Base-by-base conservation (phyloP, 2,329 filamentous ascomycete species). In the Aphanoascus verrucosus region DNA sequence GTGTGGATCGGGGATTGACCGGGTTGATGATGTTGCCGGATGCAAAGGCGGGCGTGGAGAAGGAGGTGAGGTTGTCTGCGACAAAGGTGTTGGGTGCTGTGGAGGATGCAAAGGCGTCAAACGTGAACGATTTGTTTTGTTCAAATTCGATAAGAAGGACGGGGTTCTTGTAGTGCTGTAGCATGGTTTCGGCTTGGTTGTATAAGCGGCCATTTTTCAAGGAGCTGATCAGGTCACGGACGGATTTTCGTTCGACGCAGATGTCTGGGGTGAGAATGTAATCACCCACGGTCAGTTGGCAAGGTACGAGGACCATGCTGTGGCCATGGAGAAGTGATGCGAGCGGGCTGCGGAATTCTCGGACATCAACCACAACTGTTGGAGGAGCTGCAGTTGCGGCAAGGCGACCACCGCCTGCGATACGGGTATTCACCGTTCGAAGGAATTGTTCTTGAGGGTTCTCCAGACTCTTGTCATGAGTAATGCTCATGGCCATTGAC, bases 101-200 rank as follows among this genome's bases (percentile, higher is more conserved):
- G 31, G 66, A 61, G 28, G 68, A 68, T 2, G 67, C 63, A 58
- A 72, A 72, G 0, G 86, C 85, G 67, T 91, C 93, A 14, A 98
- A 82, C 0, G 90, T 97, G 69, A 98, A 98, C 3, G 88, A 91
- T 68, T 94, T 96, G 73, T 94, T 91, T 66, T 94, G 86, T 67
- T 96, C 90, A 67, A 98, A 98, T 69, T 98, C 93, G 64, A 98
- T 97, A 43, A 98, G 80, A 5, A 98, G 81, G 80, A 97, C 87
- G 0, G 89, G 85, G 59, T 72, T 83, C 64, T 85, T 85, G 79
- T 98, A 98, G 72, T 97, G 84, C 66, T 88, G 82, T 55, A 94
- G 85, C 91, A 98, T 97, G 46, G 86, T 83, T 70, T 97, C 91
- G 40, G 86, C 85, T 73, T 98, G 93, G 61, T 82, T 87, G 73